Conservation (phyloP, 2,329 filamentous ascomycete species). For the Tolypocladium tropicale region DNA sequence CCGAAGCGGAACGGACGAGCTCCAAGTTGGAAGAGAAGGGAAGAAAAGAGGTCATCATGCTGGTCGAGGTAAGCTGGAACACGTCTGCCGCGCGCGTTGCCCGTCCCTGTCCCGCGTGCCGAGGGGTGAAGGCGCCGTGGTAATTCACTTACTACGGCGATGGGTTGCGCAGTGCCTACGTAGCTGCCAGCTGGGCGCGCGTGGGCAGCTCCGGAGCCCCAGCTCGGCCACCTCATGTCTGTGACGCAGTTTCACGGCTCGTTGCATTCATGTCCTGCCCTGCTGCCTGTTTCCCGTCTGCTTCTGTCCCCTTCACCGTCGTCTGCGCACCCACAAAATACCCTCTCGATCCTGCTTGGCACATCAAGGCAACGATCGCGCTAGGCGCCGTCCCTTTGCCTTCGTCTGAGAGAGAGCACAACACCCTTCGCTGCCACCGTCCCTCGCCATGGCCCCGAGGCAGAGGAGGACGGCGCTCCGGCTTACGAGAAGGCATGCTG, state of each 20-base stretch:
- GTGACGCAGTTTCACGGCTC: background rate
- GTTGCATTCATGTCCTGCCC: background rate
- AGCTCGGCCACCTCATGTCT: background rate
- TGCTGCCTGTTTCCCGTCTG: background rate
- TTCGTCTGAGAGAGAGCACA: background rate
- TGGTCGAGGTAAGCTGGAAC: slow-evolving; percentile 24
- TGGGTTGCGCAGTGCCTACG: background rate
- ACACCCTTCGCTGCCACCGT: background rate
- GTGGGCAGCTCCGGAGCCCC: background rate
- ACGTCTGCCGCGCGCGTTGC: background rate
- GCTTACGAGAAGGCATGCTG: slow-evolving; percentile 10
- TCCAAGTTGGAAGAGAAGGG: slow-evolving; percentile 5
- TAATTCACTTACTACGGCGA: background rate
- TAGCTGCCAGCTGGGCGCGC: background rate
- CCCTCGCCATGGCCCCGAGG: slow-evolving; percentile 1
- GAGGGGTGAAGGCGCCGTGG: background rate
- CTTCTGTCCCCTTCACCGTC: background rate
- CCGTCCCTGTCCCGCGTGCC: background rate
- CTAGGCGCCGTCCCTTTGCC: background rate
- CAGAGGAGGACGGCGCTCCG: background rate
- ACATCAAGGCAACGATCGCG: background rate
- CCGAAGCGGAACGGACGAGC: background rate
- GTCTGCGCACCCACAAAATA: background rate
- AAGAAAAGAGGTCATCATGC: slow-evolving; percentile 15
- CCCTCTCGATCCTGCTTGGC: background rate